Conservation (phyloP, 2,329 filamentous ascomycete genomes). For the Xylariaceae sp. region DNA sequence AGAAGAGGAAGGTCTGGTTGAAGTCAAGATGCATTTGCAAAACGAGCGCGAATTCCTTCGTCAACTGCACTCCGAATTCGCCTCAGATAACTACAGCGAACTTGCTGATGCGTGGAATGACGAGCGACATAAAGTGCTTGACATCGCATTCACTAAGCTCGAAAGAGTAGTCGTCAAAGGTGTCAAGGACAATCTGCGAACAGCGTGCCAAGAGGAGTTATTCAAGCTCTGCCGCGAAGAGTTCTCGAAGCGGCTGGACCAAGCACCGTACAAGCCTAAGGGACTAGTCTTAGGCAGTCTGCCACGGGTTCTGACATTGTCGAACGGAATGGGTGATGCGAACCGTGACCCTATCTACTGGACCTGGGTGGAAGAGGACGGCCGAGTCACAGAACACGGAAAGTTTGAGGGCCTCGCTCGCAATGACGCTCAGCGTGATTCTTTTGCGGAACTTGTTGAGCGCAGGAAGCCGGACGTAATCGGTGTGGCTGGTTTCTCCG, state of each 20-base stretch:
- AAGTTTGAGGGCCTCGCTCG: conserved; percentile 75
- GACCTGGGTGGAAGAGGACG: conserved; percentile 92
- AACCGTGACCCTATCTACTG: conserved; percentile 78
- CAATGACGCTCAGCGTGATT: conserved; percentile 63
- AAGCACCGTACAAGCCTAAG: conserved; percentile 93
- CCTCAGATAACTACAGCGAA: conserved; percentile 93
- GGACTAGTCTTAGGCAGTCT: conserved; percentile 85
- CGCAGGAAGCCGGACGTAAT: conserved; percentile 85
- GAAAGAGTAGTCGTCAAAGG: conserved; percentile 82
- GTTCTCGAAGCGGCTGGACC: conserved; percentile 85
- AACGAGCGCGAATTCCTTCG: conserved; percentile 71
- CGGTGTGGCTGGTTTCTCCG: conserved; percentile 81
- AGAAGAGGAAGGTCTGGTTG: conserved; percentile 87
- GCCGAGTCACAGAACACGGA: conserved; percentile 82
- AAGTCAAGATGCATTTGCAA: conserved; percentile 75
- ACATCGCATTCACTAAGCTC: conserved; percentile 75
- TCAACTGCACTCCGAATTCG: conserved; percentile 76
- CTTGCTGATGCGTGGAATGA: conserved; percentile 93
- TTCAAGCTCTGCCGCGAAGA: conserved; percentile 84
- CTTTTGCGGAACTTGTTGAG: conserved; percentile 74
- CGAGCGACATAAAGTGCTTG: conserved; percentile 78
- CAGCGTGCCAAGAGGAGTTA: conserved; percentile 89
- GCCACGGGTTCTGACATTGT: conserved; percentile 81
- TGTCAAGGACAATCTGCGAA: conserved; percentile 90
- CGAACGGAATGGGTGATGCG: conserved; percentile 74